Evolutionary conservation across 306 rosid species (phyloP).

Genomic region (Heteromeles arbutifolia): DNA sequence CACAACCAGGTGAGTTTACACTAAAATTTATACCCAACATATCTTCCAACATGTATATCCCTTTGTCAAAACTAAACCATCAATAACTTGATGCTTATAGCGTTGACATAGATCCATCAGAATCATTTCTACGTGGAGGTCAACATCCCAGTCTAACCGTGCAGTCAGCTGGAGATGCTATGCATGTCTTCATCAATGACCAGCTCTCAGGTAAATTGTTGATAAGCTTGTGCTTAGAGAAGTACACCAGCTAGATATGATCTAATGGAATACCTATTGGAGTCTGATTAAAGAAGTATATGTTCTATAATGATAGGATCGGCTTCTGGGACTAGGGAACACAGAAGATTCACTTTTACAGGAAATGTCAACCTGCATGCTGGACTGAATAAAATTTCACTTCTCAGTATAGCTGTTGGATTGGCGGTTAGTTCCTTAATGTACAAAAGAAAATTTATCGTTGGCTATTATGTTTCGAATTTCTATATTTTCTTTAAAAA

Average conservation of each 20-base stretch:
- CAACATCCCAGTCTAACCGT: conserved; percentile 52
- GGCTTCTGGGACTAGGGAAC: conserved; percentile 43
- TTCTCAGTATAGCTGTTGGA: conserved; percentile 42
- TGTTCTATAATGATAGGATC: conserved; percentile 44
- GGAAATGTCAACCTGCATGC: conserved; percentile 28
- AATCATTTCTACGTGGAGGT: conserved; percentile 51
- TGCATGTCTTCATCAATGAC: conserved; percentile 76
- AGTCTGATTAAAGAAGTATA: neutral
- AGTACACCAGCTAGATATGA: neutral
- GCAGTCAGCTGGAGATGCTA: conserved; percentile 66
- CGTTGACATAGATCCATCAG: conserved; percentile 52
- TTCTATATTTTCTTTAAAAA: neutral
- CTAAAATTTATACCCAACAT: neutral
- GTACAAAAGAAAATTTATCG: neutral
- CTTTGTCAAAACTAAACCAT: neutral
- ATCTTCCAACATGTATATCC: neutral
- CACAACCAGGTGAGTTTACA: conserved; percentile 58
- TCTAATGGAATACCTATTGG: neutral
- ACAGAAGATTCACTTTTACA: conserved; percentile 53
- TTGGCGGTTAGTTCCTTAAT: conserved; percentile 31
- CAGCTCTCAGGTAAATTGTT: conserved; percentile 45
- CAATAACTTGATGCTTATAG: conserved; percentile 30
- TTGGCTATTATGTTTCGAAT: neutral
- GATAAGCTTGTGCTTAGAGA: neutral
- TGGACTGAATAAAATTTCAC: conserved; percentile 37